Evolutionary conservation across 2,329 filamentous ascomycete species (phyloP).

Genomic region (Trichophaea hybrida): DNA sequence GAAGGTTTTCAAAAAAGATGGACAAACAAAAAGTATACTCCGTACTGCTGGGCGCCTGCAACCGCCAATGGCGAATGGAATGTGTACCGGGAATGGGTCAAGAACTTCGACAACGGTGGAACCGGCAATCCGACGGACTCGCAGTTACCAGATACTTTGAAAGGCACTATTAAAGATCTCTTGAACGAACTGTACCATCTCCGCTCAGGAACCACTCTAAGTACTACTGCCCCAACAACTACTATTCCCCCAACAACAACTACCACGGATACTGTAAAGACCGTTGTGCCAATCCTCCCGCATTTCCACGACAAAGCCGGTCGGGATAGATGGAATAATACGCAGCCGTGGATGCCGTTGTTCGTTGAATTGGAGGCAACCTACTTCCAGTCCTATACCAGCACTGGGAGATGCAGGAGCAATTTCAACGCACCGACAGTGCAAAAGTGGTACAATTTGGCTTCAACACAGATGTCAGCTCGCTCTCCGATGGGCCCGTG

Average conservation of each 20-base stretch:
- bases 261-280: too few relatives aligned
- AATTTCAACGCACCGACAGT: not conserved
- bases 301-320: slow-evolving; percentile 24
- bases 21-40: not conserved
- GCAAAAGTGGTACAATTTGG: too few relatives aligned
- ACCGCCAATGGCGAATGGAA: too few relatives aligned
- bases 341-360: slow-evolving; percentile 34
- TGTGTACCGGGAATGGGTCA: too few relatives aligned
- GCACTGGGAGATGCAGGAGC: not conserved
- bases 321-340: slow-evolving; percentile 29
- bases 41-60: not conserved
- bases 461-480: slow-evolving; percentile 25
- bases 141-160: too few relatives aligned
- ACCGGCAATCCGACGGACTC: too few relatives aligned
- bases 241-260: too few relatives aligned
- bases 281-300: not conserved
- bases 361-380: slow-evolving; percentile 36
- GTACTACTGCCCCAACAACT: too few relatives aligned
- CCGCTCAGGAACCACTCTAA: too few relatives aligned
- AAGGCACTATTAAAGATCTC: too few relatives aligned
- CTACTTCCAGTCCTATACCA: slow-evolving; percentile 32
- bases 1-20: not conserved
- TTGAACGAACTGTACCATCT: not conserved
- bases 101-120: too few relatives aligned
- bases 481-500: slow-evolving; percentile 23